Percentiles rank a stretch among this genome's conserved stretches.
Evolutionary conservation across 257 asterid genomes (phyloP).

Genomic region (Knoxia roxburghii): DNA sequence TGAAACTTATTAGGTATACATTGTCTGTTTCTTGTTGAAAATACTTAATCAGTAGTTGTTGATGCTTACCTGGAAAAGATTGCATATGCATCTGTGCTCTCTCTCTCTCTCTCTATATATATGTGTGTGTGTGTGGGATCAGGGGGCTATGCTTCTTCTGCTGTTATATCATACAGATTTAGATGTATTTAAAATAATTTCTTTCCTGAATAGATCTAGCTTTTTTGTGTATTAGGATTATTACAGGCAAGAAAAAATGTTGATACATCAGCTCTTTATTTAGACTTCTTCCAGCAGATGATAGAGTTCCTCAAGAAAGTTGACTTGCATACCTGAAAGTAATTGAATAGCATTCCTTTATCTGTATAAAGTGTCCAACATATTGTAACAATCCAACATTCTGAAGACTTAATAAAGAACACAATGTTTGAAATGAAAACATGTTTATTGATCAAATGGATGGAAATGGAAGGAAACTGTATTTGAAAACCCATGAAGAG

Average conservation of each 20-base stretch:
- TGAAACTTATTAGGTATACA: conserved; percentile 2
- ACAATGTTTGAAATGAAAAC: too few species aligned
- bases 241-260: background rate
- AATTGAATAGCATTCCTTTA: background rate
- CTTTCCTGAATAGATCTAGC: background rate
- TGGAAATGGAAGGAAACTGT: too few species aligned
- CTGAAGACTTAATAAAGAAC: background rate
- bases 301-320: too few species aligned
- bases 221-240: background rate
- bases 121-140: too few species aligned
- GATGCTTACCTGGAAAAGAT: conserved; percentile 5
- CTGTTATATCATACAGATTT: too few species aligned
- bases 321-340: background rate
- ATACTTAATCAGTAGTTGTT: background rate
- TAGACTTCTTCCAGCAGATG: background rate
- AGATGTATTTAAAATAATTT: background rate
- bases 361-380: background rate
- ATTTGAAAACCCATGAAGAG: too few species aligned
- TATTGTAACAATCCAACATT: background rate
- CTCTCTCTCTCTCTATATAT: too few species aligned
- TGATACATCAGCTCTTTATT: background rate
- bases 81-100: background rate
- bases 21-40: conserved; percentile 1
- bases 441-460: too few species aligned
- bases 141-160: too few species aligned